phyloP scores from a whole-genome alignment of 768 basidiomycete species.

The Rhodotorula graminis region DNA sequence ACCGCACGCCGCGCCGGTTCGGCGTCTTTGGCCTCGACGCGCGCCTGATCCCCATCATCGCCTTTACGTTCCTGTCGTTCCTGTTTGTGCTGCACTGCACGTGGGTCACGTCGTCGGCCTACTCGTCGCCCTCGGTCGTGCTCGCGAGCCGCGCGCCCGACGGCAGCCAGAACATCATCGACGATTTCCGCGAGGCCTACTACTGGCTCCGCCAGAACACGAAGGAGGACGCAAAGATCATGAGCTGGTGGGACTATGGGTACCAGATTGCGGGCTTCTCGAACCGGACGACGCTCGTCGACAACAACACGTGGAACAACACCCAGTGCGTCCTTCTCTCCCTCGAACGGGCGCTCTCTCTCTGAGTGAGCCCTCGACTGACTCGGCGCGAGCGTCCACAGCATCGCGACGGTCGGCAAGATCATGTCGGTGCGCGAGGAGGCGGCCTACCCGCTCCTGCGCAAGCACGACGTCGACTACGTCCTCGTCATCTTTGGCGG shows the following conservation, averaged over 20 bases:
- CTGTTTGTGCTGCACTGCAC: conserved; percentile 97
- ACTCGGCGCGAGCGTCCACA: not conserved
- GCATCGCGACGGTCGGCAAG: conserved; percentile 95
- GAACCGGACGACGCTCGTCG: conserved; percentile 88
- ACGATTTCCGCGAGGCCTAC: conserved; percentile 98
- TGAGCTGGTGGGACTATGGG: conserved; percentile 99
- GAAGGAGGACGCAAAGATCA: conserved; percentile 80
- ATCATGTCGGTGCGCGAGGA: conserved; percentile 94
- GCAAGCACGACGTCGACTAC: conserved; percentile 96
- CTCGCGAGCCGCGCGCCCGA: conserved; percentile 72
- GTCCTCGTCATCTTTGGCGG: conserved; percentile 97
- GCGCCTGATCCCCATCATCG: conserved; percentile 67
- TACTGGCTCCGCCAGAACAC: conserved; percentile 98
- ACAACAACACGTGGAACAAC: conserved; percentile 99
- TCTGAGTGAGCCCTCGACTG: too few relatives aligned
- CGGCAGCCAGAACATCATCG: conserved; percentile 88
- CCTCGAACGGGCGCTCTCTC: not conserved
- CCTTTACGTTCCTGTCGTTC: conserved; percentile 68
- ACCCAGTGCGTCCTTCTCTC: conserved; percentile 56
- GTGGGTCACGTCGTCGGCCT: conserved; percentile 88
- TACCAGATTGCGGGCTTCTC: conserved; percentile 99
- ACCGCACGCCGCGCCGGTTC: conserved; percentile 29
- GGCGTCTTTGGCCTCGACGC: conserved; percentile 84
- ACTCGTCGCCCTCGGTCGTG: conserved; percentile 97
- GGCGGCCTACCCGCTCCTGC: conserved; percentile 90